Evolutionary conservation across 2,329 filamentous ascomycete genomes (phyloP).

Genomic region (Thielaviopsis ethacetica): DNA sequence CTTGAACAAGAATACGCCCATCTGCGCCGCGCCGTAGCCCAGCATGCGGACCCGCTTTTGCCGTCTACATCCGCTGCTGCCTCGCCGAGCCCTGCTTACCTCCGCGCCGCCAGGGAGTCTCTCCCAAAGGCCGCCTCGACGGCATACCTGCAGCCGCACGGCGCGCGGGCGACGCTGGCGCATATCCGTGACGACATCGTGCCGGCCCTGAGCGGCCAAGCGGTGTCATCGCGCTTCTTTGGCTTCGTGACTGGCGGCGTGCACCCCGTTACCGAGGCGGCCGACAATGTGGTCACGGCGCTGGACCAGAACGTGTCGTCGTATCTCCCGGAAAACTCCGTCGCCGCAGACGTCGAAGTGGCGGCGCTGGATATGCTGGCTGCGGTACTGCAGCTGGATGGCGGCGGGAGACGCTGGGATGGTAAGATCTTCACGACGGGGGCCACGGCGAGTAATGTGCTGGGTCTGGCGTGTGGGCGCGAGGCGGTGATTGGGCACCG

Average conservation of each 20-base stretch:
- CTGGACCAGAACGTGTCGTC: conserved; percentile 76
- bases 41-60: not conserved
- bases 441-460: conserved; percentile 63
- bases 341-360: conserved; percentile 63
- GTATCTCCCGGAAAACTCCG: conserved; percentile 59
- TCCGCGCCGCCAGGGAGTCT: conserved; percentile 1
- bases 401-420: conserved; percentile 39
- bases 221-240: conserved; percentile 55
- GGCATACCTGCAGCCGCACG: not conserved
- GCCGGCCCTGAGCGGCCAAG: conserved; percentile 49
- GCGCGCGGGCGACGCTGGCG: not conserved
- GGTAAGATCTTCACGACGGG: conserved; percentile 40
- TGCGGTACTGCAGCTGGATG: conserved; percentile 45
- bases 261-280: conserved; percentile 63
- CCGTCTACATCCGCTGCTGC: not conserved
- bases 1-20: conserved; percentile 5
- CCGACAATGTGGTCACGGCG: conserved; percentile 67
- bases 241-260: conserved; percentile 77
- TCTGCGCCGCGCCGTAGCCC: not conserved
- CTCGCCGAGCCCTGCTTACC: not conserved
- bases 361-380: conserved; percentile 52
- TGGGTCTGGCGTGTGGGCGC: conserved; percentile 50
- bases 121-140: not conserved
- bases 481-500: conserved; percentile 41
- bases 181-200: conserved; percentile 32